A percentile compares a stretch with the other conserved stretches of the same genome.
Evolutionary conservation across 495 filamentous ascomycete genomes (phyloP).

Genomic region (Talaromyces borbonicus): DNA sequence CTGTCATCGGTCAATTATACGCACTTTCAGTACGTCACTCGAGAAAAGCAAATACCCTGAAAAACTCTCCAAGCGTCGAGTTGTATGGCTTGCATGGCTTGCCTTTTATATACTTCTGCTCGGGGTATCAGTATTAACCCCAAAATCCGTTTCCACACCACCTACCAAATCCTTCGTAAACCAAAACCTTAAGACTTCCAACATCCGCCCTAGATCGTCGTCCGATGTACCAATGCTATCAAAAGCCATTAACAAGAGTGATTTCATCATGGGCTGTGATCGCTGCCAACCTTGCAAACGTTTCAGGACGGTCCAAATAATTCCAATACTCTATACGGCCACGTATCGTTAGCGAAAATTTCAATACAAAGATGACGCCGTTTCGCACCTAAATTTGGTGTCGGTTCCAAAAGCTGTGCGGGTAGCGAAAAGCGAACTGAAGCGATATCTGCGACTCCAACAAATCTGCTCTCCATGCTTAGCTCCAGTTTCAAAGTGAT

Average conservation of each 20-base stretch:
- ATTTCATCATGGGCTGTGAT: too few relatives aligned
- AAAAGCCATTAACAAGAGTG: slow-evolving; percentile 26
- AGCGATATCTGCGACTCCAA: slow-evolving; percentile 91
- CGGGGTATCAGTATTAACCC: slow-evolving; percentile 2
- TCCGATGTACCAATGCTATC: slow-evolving; percentile 86
- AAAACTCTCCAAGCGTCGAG: slow-evolving; percentile 94
- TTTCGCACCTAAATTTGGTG: slow-evolving; percentile 70
- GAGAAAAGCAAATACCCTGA: slow-evolving; percentile 43
- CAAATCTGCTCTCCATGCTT: slow-evolving; percentile 51
- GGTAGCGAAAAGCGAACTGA: slow-evolving; percentile 92
- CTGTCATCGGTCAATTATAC: slow-evolving; percentile 33
- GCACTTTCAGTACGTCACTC: slow-evolving; percentile 14
- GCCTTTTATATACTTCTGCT: slow-evolving; percentile 90
- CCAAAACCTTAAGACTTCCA: slow-evolving; percentile 91
- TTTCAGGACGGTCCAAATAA: slow-evolving; percentile 90
- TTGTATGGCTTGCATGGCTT: slow-evolving; percentile 99
- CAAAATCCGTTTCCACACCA: background rate
- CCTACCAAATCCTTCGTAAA: slow-evolving; percentile 90
- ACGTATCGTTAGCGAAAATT: slow-evolving; percentile 12
- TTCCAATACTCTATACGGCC: slow-evolving; percentile 93
- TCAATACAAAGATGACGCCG: background rate
- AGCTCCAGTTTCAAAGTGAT: background rate
- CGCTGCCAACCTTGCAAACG: slow-evolving; percentile 84
- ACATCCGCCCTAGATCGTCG: slow-evolving; percentile 81
- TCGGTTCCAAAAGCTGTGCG: slow-evolving; percentile 88